Conservation (phyloP, 805 yeast genomes). For the Starmera caribaea region DNA sequence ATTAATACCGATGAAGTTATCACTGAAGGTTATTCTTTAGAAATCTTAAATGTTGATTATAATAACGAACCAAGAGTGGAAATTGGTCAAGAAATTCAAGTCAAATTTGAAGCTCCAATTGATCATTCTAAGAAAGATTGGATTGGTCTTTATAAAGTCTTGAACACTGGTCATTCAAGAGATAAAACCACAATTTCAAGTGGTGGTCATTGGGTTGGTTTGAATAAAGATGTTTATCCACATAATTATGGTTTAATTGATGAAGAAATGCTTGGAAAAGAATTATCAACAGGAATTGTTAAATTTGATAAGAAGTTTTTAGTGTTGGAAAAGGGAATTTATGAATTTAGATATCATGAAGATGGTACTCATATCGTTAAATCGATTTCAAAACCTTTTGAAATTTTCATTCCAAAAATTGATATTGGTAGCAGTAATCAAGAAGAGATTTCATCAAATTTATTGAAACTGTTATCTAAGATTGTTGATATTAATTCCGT, state of each 20-base stretch:
- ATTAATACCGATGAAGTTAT: slow-evolving; percentile 20
- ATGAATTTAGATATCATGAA: slow-evolving; percentile 66
- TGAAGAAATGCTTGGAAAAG: slow-evolving; percentile 6
- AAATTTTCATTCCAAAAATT: slow-evolving; percentile 35
- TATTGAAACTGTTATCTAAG: slow-evolving; percentile 18
- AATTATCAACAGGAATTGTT: slow-evolving; percentile 32
- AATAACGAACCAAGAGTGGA: slow-evolving; percentile 14
- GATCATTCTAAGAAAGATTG: slow-evolving; percentile 48
- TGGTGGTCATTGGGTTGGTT: slow-evolving; percentile 54
- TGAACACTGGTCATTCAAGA: slow-evolving; percentile 47
- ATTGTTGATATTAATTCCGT: slow-evolving; percentile 11
- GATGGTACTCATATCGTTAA: slow-evolving; percentile 63
- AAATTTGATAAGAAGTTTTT: slow-evolving; percentile 39
- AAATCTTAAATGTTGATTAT: slow-evolving; percentile 12
- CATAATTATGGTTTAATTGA: slow-evolving; percentile 9
- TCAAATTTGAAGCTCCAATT: slow-evolving; percentile 46
- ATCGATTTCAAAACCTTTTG: slow-evolving; percentile 55
- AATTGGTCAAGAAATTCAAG: slow-evolving; percentile 44
- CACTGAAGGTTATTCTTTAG: slow-evolving; percentile 21
- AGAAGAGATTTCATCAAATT: slow-evolving; percentile 20
- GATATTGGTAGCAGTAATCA: slow-evolving; percentile 14
- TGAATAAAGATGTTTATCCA: slow-evolving; percentile 25
- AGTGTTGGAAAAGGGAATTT: slow-evolving; percentile 60
- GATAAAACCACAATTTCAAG: slow-evolving; percentile 52
- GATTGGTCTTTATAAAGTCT: slow-evolving; percentile 65